phyloP scores from a whole-genome alignment of 1,139 yeast genomes.

The Yamadazyma atmosphaerica region DNA sequence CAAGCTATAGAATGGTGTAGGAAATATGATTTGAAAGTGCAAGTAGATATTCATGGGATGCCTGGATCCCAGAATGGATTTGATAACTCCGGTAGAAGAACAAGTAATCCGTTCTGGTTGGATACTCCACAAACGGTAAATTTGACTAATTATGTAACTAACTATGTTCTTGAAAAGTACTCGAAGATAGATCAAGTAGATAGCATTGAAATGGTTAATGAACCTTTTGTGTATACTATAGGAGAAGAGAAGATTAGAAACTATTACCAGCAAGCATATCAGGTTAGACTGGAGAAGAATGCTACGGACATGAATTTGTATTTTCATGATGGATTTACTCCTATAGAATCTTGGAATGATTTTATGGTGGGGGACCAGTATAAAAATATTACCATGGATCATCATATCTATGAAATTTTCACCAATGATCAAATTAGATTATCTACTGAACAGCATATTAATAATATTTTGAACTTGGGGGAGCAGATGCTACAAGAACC shows the following conservation, averaged over 20 bases:
- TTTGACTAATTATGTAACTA: conserved; percentile 18
- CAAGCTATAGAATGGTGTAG: conserved; percentile 24
- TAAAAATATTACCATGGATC: conserved; percentile 20
- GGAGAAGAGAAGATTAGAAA: conserved; percentile 17
- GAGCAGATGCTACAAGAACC: conserved; percentile 15
- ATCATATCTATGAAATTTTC: conserved; percentile 27
- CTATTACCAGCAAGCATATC: conserved; percentile 17
- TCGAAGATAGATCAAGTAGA: conserved; percentile 16
- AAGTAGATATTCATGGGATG: conserved; percentile 27
- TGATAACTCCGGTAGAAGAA: conserved; percentile 25
- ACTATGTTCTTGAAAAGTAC: conserved; percentile 22
- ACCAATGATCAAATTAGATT: conserved; percentile 19
- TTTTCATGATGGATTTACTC: conserved; percentile 25
- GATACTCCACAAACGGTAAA: conserved; percentile 16
- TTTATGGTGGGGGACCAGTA: conserved; percentile 12
- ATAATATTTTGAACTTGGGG: conserved; percentile 17
- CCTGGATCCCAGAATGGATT: conserved; percentile 33
- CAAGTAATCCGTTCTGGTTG: conserved; percentile 15
- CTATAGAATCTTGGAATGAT: conserved; percentile 22
- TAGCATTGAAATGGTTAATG: conserved; percentile 25
- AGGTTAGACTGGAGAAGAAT: conserved; percentile 6
- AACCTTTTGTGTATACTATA: conserved; percentile 21
- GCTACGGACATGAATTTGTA: conserved; percentile 14
- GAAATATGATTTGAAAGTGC: conserved; percentile 19
- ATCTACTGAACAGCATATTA: conserved; percentile 17